These are phyloP conservation scores for Chlorella sorokiniana DNA, from an alignment of 139 green algal species.

Conservation along the genomic window DNA sequence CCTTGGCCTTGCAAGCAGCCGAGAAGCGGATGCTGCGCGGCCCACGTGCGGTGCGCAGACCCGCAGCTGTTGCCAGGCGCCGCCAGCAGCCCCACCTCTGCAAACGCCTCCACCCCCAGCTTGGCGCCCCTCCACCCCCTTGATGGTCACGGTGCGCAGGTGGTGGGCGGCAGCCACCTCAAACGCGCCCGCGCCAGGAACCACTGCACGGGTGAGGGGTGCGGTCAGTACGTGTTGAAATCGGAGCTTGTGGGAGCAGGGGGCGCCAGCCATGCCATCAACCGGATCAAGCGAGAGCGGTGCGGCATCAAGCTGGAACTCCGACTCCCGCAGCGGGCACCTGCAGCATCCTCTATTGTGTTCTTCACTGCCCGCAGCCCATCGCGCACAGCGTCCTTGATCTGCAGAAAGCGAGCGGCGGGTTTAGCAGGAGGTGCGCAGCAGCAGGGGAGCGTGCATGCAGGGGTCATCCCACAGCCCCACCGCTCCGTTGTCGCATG, in stretches of 20 bases:
- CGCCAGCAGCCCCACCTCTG: slow-evolving; percentile 56
- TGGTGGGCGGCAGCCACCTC: slow-evolving; percentile 89
- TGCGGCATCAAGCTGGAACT: neutral
- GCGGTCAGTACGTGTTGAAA: neutral
- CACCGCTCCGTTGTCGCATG: too few species aligned
- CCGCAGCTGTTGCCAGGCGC: neutral
- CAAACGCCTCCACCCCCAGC: slow-evolving; percentile 96
- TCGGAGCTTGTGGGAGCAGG: neutral
- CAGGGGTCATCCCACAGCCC: too few species aligned
- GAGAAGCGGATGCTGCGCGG: too few species aligned
- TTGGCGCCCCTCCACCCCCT: slow-evolving; percentile 67
- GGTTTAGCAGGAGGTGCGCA: neutral
- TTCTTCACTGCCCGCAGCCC: slow-evolving; percentile 98
- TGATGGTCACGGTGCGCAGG: slow-evolving; percentile 62
- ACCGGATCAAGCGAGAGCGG: neutral
- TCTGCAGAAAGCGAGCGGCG: slow-evolving; percentile 37
- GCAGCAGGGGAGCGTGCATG: neutral
- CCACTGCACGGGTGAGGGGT: slow-evolving; percentile 42
- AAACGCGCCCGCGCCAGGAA: slow-evolving; percentile 92
- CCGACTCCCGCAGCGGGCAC: too few species aligned
- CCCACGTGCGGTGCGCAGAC: neutral
- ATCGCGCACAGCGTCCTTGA: slow-evolving; percentile 98
- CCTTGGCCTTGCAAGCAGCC: too few species aligned
- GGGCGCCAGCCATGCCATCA: neutral
- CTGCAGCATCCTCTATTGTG: slow-evolving; percentile 80